phyloP scores from a whole-genome alignment of 2,329 filamentous ascomycete species.

The Pseudogymnoascus sp. region DNA sequence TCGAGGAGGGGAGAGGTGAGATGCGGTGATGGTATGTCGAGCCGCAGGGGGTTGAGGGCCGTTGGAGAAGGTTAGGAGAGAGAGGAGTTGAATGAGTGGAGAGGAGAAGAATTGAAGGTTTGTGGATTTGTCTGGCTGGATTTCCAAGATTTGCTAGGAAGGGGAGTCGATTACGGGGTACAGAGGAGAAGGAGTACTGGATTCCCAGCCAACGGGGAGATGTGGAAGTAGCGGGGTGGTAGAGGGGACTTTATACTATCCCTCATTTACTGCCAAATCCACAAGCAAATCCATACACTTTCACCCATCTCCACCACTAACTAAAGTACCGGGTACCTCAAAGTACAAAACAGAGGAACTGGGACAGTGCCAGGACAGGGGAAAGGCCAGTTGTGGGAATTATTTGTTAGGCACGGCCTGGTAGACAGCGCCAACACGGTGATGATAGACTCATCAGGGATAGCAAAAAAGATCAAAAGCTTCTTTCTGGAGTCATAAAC shows the following conservation, averaged over 20 bases:
- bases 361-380: neutral
- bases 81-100: neutral
- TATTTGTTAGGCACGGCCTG: neutral
- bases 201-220: neutral
- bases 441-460: neutral
- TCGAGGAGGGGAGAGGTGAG: neutral
- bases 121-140: conserved; percentile 1
- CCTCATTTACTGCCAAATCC: neutral
- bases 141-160: conserved; percentile 6
- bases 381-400: conserved; percentile 5
- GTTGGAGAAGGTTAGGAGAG: neutral
- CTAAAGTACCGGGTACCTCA: neutral
- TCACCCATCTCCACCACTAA: neutral
- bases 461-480: neutral
- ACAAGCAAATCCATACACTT: neutral
- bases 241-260: neutral
- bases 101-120: neutral
- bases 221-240: neutral
- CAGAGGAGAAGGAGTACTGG: neutral
- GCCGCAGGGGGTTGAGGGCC: neutral
- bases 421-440: neutral
- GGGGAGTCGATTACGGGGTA: neutral
- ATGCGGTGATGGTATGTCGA: neutral
- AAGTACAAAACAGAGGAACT: neutral
- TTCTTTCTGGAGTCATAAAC: neutral